phyloP scores from a whole-genome alignment of 1,139 yeast genomes.

The Hansenula sp. region DNA sequence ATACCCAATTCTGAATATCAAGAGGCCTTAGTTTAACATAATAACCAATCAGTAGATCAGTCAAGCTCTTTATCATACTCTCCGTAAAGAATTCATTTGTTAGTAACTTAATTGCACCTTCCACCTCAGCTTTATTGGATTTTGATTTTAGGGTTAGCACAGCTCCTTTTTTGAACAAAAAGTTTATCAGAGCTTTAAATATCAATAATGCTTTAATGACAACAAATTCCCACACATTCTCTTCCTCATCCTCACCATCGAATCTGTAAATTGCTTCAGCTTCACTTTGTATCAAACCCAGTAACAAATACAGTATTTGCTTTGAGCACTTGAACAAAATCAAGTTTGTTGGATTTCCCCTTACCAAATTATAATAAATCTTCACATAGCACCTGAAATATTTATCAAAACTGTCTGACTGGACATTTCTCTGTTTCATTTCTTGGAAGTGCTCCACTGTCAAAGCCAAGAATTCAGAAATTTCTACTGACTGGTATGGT shows the following conservation, averaged over 20 bases:
- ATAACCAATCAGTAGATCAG: conserved; percentile 66
- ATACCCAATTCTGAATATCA: conserved; percentile 77
- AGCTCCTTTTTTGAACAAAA: conserved; percentile 65
- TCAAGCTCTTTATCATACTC: conserved; percentile 49
- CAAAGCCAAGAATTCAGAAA: conserved; percentile 55
- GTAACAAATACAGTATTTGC: conserved; percentile 53
- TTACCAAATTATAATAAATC: conserved; percentile 55
- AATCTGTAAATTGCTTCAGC: conserved; percentile 55
- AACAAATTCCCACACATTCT: conserved; percentile 70
- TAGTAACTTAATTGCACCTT: conserved; percentile 49
- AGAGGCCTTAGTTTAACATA: conserved; percentile 69
- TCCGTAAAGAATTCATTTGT: conserved; percentile 55
- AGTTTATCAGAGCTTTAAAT: conserved; percentile 59
- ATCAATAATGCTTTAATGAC: conserved; percentile 70
- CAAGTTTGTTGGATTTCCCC: conserved; percentile 66
- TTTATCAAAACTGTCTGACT: conserved; percentile 60
- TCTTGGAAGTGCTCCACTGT: conserved; percentile 59
- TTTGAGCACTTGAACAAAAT: conserved; percentile 63
- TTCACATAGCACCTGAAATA: conserved; percentile 76
- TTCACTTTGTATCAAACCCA: conserved; percentile 57
- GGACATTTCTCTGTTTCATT: conserved; percentile 42
- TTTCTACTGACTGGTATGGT: conserved; percentile 48
- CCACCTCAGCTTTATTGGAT: conserved; percentile 58
- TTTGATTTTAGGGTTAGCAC: conserved; percentile 56
- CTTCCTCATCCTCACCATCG: conserved; percentile 45